These are phyloP conservation scores for Lactarius evosmus DNA, from an alignment of 768 basidiomycete species.

Conservation along the genomic window DNA sequence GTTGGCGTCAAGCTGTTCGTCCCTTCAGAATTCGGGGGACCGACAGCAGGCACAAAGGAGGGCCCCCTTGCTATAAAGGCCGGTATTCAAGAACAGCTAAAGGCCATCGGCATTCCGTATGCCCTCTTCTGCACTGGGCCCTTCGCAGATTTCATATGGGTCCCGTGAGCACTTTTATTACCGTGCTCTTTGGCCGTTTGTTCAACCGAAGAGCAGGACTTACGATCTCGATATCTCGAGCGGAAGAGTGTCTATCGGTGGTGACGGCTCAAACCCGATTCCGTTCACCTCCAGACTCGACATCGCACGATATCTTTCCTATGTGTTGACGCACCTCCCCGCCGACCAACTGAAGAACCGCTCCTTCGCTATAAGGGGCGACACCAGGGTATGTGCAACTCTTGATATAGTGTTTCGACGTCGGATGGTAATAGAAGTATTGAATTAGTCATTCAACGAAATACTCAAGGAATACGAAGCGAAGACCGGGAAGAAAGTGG, in stretches of 20 bases:
- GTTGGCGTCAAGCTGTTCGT: slow-evolving; percentile 34
- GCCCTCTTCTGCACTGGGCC: slow-evolving; percentile 24
- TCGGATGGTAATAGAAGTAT: neutral
- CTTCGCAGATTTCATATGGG: slow-evolving; percentile 16
- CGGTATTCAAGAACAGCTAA: slow-evolving; percentile 5
- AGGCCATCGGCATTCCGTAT: slow-evolving; percentile 15
- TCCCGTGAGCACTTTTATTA: neutral
- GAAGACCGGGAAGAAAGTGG: slow-evolving; percentile 24
- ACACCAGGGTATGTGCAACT: slow-evolving; percentile 8
- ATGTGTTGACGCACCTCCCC: slow-evolving; percentile 19
- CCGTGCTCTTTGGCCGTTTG: neutral
- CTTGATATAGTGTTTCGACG: neutral
- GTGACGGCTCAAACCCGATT: slow-evolving; percentile 16
- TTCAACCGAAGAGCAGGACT: neutral
- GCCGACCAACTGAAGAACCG: neutral
- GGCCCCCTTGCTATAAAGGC: slow-evolving; percentile 11
- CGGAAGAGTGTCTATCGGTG: slow-evolving; percentile 6
- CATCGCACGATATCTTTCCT: slow-evolving; percentile 7
- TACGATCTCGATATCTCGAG: neutral
- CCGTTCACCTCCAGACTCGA: slow-evolving; percentile 19
- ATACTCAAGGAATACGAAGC: slow-evolving; percentile 20
- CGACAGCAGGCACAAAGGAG: slow-evolving; percentile 16
- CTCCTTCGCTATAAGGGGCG: slow-evolving; percentile 3
- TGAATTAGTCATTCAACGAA: slow-evolving; percentile 19
- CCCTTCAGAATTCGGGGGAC: slow-evolving; percentile 33